These are phyloP conservation scores for Aspergillus pseudoterreus DNA, from an alignment of 2,329 filamentous ascomycete genomes.

Conservation along the genomic window DNA sequence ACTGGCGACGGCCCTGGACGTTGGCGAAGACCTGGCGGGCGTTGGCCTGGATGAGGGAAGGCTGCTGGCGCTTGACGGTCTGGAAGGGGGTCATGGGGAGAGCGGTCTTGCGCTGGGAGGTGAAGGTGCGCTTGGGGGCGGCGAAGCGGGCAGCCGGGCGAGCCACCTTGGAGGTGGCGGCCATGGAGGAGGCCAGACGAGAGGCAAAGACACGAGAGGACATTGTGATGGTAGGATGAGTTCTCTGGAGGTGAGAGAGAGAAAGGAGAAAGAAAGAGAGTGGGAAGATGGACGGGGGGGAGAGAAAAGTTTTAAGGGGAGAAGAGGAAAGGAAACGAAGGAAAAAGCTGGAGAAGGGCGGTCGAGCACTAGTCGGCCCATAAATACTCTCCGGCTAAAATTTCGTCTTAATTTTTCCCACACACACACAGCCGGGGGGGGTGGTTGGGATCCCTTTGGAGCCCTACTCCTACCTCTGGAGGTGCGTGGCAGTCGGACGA, in stretches of 20 bases:
- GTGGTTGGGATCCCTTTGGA: slow-evolving; percentile 12
- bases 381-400: slow-evolving; percentile 38
- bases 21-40: slow-evolving; percentile 56
- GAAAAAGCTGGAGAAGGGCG: slow-evolving; percentile 34
- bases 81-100: slow-evolving; percentile 56
- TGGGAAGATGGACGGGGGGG: slow-evolving; percentile 21
- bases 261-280: slow-evolving; percentile 21
- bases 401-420: slow-evolving; percentile 29
- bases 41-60: slow-evolving; percentile 63
- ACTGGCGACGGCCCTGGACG: slow-evolving; percentile 67
- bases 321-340: slow-evolving; percentile 10
- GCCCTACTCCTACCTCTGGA: slow-evolving; percentile 26
- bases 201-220: slow-evolving; percentile 72
- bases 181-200: slow-evolving; percentile 64
- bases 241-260: slow-evolving; percentile 16
- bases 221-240: slow-evolving; percentile 62
- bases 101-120: slow-evolving; percentile 36
- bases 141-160: slow-evolving; percentile 67
- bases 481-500: not conserved
- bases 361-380: slow-evolving; percentile 29
- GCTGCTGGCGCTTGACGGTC: slow-evolving; percentile 72
- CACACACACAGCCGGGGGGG: slow-evolving; percentile 21
- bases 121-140: slow-evolving; percentile 69
- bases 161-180: slow-evolving; percentile 73
- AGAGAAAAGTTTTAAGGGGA: slow-evolving; percentile 24